These are phyloP conservation scores for Pezicula carpinea DNA, from an alignment of 2,329 filamentous ascomycete species.

Conservation along the genomic window DNA sequence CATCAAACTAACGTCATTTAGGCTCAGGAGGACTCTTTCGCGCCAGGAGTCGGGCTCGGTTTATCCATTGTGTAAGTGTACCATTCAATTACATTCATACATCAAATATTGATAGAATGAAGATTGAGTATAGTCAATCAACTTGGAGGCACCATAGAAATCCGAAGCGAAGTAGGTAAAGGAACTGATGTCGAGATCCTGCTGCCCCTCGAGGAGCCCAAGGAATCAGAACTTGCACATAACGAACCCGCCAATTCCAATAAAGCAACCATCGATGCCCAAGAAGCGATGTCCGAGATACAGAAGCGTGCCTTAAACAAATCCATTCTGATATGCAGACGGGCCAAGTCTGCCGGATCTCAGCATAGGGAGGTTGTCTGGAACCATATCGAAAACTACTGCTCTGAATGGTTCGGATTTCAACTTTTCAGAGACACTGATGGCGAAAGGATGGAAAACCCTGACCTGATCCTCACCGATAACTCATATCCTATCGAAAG, in stretches of 20 bases:
- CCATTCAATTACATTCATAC: neutral
- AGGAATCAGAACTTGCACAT: neutral
- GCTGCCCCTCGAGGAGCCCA: slow-evolving; percentile 29
- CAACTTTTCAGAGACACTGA: slow-evolving; percentile 3
- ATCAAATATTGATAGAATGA: neutral
- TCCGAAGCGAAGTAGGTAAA: slow-evolving; percentile 46
- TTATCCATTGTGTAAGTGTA: slow-evolving; percentile 55
- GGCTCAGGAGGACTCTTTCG: slow-evolving; percentile 53
- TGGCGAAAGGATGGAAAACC: slow-evolving; percentile 1
- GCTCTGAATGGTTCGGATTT: slow-evolving; percentile 24
- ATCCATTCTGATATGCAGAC: slow-evolving; percentile 12
- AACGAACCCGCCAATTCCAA: neutral
- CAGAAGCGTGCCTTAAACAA: slow-evolving; percentile 11
- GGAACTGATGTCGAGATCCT: slow-evolving; percentile 51
- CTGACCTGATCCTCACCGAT: slow-evolving; percentile 19
- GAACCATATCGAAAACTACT: slow-evolving; percentile 22
- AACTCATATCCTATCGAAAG: slow-evolving; percentile 2
- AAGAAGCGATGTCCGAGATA: slow-evolving; percentile 14
- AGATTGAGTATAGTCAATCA: slow-evolving; percentile 48
- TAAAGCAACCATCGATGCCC: slow-evolving; percentile 5
- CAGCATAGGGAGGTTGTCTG: slow-evolving; percentile 12
- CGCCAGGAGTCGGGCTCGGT: slow-evolving; percentile 56
- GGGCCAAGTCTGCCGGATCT: neutral
- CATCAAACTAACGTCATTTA: too few species aligned
- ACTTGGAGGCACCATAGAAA: slow-evolving; percentile 54